phyloP scores from a whole-genome alignment of 2,329 filamentous ascomycete species.

The Microdochium paspali region DNA sequence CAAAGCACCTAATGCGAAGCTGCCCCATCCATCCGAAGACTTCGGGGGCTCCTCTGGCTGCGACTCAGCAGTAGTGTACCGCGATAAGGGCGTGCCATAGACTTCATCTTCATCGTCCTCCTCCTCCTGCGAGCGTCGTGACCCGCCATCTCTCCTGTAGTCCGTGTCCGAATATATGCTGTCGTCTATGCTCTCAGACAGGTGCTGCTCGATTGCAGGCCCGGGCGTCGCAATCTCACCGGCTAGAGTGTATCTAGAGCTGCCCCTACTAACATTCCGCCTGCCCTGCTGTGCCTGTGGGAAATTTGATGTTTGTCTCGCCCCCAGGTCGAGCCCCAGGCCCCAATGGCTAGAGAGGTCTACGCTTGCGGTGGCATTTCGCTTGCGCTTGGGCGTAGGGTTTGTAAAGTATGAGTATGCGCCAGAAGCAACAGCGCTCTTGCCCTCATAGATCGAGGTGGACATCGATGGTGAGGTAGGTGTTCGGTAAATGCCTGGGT shows the following conservation, averaged over 20 bases:
- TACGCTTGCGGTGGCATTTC: constrained; percentile 23
- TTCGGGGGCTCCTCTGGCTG: constrained; percentile 10
- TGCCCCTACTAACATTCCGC: constrained; percentile 9
- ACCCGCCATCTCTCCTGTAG: constrained; percentile 42
- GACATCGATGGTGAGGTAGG: constrained; percentile 29
- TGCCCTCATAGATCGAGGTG: constrained; percentile 26
- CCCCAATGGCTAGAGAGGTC: constrained; percentile 21
- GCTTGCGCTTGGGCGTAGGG: constrained; percentile 38
- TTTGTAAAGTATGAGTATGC: constrained; percentile 22
- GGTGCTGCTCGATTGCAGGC: constrained; percentile 16
- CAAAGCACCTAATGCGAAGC: constrained; percentile 50
- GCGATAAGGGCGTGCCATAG: constrained; percentile 11
- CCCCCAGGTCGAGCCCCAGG: background rate
- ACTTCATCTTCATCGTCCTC: constrained; percentile 13
- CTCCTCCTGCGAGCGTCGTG: constrained; percentile 29
- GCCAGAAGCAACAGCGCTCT: constrained; percentile 28
- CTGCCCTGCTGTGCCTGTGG: constrained; percentile 2
- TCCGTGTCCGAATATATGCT: constrained; percentile 48
- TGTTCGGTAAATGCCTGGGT: constrained; percentile 37
- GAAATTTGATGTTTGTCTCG: background rate
- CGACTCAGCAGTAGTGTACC: constrained; percentile 13
- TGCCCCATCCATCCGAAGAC: constrained; percentile 39
- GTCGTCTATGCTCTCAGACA: constrained; percentile 32
- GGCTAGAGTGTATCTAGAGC: constrained; percentile 36
- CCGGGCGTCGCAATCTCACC: constrained; percentile 42